Conservation (phyloP, 352 stramenopile species). For the Phytophthora sp. region DNA sequence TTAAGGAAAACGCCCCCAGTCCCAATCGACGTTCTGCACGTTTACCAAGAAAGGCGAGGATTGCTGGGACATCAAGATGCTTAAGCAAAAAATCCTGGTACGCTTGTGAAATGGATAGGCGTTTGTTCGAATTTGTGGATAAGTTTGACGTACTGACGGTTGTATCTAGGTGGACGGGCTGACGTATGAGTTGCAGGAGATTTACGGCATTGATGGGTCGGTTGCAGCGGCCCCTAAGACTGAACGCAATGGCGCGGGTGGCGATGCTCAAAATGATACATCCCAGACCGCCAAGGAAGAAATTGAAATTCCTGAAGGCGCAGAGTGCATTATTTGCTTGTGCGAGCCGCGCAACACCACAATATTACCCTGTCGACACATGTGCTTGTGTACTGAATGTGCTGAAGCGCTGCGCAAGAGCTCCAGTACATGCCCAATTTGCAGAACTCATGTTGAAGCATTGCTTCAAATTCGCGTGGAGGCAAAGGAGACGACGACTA, state of each 20-base stretch:
- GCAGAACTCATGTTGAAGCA: constrained; percentile 72
- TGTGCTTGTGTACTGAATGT: constrained; percentile 87
- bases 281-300: constrained; percentile 42
- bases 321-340: constrained; percentile 90
- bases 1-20: constrained; percentile 54
- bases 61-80: constrained; percentile 68
- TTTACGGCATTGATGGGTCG: constrained; percentile 85
- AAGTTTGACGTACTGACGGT: not conserved
- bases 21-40: constrained; percentile 81
- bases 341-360: constrained; percentile 83
- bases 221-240: constrained; percentile 56
- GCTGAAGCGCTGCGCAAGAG: constrained; percentile 73
- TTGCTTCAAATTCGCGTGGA: constrained; percentile 83
- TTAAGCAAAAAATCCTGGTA: constrained; percentile 86
- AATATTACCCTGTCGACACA: constrained; percentile 85
- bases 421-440: constrained; percentile 85
- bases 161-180: constrained; percentile 58
- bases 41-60: constrained; percentile 57
- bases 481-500: constrained; percentile 39
- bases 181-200: constrained; percentile 89
- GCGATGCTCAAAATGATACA: constrained; percentile 30
- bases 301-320: constrained; percentile 74
- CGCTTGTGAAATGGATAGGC: not conserved
- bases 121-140: not conserved
- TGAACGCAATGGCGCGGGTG: constrained; percentile 28